Percentiles rank a stretch among this genome's conserved stretches.
Conservation (phyloP, 495 filamentous ascomycete species). For the Talaromyces borbonicus region DNA sequence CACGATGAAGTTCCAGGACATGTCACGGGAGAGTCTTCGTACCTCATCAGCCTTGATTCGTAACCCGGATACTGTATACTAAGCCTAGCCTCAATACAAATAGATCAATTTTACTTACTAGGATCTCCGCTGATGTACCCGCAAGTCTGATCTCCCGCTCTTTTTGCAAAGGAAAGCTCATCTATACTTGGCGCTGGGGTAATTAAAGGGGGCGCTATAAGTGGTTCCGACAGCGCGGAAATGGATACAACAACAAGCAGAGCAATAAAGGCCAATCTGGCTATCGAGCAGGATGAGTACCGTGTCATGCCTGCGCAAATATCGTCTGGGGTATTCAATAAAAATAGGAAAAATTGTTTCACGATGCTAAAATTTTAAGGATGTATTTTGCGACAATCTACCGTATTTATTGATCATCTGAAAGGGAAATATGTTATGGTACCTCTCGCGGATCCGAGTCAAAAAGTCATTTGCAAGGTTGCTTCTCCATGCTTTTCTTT, state of each 20-base stretch:
- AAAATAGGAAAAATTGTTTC: too few species aligned
- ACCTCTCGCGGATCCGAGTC: not conserved
- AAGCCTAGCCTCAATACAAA: too few species aligned
- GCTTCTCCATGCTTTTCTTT: not conserved
- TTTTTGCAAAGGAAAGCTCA: not conserved
- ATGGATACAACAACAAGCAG: not conserved
- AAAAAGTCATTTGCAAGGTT: not conserved
- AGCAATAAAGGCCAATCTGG: not conserved
- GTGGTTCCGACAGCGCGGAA: not conserved
- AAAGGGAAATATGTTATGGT: not conserved
- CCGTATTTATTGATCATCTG: too few species aligned
- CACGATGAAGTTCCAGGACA: not conserved
- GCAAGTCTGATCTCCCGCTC: conserved; percentile 1
- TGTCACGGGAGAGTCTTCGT: not conserved
- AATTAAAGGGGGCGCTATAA: not conserved
- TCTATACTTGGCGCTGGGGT: not conserved
- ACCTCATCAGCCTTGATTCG: not conserved
- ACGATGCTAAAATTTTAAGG: too few species aligned
- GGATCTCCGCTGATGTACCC: conserved; percentile 1
- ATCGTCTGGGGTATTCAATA: too few species aligned
- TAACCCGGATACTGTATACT: too few species aligned
- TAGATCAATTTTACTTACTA: not conserved
- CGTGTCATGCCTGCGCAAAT: too few species aligned
- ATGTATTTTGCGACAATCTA: too few species aligned
- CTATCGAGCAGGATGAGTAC: too few species aligned